Evolutionary conservation across 345 rosid genomes (phyloP), one percentile per base, ranked within the genome.

Genomic region (Barbarea vulgaris): DNA sequence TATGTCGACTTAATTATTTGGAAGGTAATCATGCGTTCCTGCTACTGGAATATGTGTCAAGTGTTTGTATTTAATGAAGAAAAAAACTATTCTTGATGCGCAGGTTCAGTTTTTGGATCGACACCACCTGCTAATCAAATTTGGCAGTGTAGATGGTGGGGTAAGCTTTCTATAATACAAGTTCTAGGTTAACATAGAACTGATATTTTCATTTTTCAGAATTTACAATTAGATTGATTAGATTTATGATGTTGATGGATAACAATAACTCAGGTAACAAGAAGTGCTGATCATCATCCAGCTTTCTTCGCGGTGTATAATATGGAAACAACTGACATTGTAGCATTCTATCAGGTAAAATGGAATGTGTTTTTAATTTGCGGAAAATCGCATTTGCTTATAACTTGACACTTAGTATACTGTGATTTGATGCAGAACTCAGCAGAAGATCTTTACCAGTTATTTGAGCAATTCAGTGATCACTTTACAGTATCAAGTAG

Each of bases 61-160:
- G 15, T 54, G 47, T 56, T 36, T 37, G 22, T 12, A 8, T 64
- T 50, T 57, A 25, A 24, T 42, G 44, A 15, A 51, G 55, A 13
- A 44, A 57, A 54, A 17, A 22, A 5, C 4, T n/a, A 3, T 68
- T 75, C 27, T 12, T 52, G 51, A 28, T 80, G 39, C 34, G 13
- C 86, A 91, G 98, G 97, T 88, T 70, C 99, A 95, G 80, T 92
- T 95, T 81, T 84, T 95, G 91, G 99, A 95, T 79, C 90, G 96
- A 39, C 93, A 87, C 50, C 97, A 95, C 81, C 81, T 95, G 81
- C 85, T 95, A 60, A 85, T 95, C 70, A 95, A 92, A 87, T 86
- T 95, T 80, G 97, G 97, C 48, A 89, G 96, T 58, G 91, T 89
- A 73, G 97, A 95, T 80, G 99, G 87, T 79, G 96, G 85, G 88